Conservation (phyloP, 2,329 filamentous ascomycete species). For the Stagonosporopsis tanaceti region DNA sequence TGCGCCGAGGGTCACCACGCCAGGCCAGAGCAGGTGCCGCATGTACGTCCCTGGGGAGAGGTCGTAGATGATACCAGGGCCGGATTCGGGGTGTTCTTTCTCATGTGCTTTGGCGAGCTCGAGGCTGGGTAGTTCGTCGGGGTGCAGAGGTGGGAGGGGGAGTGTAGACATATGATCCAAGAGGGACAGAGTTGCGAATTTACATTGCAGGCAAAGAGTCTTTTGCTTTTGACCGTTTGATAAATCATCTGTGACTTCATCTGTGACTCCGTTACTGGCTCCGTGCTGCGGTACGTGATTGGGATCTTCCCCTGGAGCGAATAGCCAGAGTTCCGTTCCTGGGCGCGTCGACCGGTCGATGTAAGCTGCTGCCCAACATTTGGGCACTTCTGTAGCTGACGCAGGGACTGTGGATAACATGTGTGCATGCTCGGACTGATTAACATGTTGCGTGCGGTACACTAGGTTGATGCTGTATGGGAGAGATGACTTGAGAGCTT, state of each 20-base stretch:
- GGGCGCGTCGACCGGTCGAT: conserved; percentile 67
- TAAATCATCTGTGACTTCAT: background rate
- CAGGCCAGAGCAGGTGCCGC: conserved; percentile 42
- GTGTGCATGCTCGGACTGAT: conserved; percentile 49
- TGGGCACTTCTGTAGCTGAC: conserved; percentile 21
- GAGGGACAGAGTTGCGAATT: conserved; percentile 38
- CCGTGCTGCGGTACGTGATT: conserved; percentile 19
- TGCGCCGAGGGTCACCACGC: conserved; percentile 56
- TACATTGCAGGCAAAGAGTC: conserved; percentile 37
- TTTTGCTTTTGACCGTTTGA: background rate
- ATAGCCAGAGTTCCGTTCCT: conserved; percentile 72
- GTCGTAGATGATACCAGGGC: conserved; percentile 30
- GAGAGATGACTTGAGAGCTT: conserved; percentile 59
- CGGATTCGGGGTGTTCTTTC: conserved; percentile 34
- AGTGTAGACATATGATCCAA: conserved; percentile 41
- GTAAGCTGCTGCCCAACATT: conserved; percentile 66
- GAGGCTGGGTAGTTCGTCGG: conserved; percentile 34
- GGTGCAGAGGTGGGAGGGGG: conserved; percentile 36
- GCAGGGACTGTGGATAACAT: conserved; percentile 51
- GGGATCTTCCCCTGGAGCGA: conserved; percentile 48
- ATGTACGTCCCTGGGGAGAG: conserved; percentile 35
- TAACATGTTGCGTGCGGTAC: conserved; percentile 68
- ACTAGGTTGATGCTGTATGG: conserved; percentile 68
- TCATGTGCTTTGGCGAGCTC: conserved; percentile 42
- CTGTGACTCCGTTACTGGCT: background rate